Conservation (phyloP, 2,329 filamentous ascomycete genomes). For the Colletotrichum sp. region DNA sequence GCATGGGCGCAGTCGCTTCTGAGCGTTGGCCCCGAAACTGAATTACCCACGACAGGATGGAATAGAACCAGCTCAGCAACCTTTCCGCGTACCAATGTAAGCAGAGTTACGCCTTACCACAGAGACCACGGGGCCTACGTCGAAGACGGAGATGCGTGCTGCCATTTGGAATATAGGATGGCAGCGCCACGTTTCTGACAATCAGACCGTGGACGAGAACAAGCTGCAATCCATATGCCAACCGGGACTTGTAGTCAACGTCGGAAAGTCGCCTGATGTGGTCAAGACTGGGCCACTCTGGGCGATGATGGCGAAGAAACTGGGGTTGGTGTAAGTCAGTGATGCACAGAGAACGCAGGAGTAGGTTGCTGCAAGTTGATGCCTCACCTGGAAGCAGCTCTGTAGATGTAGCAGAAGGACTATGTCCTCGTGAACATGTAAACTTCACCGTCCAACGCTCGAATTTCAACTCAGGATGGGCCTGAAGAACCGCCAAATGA, state of each 20-base stretch:
- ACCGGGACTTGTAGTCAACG: neutral
- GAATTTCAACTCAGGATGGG: neutral
- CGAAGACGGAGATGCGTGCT: neutral
- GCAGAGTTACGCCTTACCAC: neutral
- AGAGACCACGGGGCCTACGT: neutral
- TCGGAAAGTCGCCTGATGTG: neutral
- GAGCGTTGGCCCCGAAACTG: neutral
- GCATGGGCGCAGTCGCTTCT: neutral
- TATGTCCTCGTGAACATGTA: neutral
- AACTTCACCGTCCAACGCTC: neutral
- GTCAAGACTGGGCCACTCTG: neutral
- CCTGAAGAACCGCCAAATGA: neutral
- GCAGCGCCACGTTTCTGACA: neutral
- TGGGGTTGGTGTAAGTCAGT: neutral
- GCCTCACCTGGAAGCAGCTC: neutral
- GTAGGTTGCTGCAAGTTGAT: neutral
- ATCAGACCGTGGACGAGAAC: neutral
- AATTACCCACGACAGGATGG: neutral
- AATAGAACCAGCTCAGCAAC: neutral
- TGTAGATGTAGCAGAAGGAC: neutral
- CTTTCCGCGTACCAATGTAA: neutral
- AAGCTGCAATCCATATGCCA: neutral
- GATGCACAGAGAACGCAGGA: neutral
- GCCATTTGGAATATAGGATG: neutral
- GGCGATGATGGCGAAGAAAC: neutral